Evolutionary conservation across 345 rosid genomes (phyloP), one percentile per base, ranked within the genome.

Genomic region (Linum trigynum): DNA sequence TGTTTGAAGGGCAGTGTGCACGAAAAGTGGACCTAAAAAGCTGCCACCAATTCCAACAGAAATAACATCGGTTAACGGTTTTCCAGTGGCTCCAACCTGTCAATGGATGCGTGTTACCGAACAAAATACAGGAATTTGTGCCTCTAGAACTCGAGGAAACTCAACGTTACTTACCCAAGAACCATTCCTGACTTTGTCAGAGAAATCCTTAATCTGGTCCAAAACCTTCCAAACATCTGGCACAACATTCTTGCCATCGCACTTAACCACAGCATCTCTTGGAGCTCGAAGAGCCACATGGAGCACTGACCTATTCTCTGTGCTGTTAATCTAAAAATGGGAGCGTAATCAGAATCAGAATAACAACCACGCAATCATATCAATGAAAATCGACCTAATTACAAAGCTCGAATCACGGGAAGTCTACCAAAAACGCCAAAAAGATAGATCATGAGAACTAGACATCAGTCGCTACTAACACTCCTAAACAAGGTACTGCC

Each of bases 41-140:
- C 99, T 90, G 68, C 97, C 99, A 68, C 99, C 99, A 76, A 94
- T 94, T 70, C 99, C 96, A 64, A 94, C 40, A 5, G 96, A 86
- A 75, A 94, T 56, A 55, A 94, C 97, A 85, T 94, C 85, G 74
- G 82, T 88, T 67, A 94, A 80, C 3, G 80, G 73, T 76, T 94
- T 86, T 48, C 99, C 97, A 2, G 99, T 94, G 64, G 97, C 91
- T 69, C 99, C 99, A 74, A 90, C 82, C 99, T 94, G 73, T 66
- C 69, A 81, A 76, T 12, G 39, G 67, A 57, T 69, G 48, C 69
- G 41, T 7, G 60, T 68, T 61, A 73, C 56, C 72, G 40, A 65
- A 64, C 57, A 77, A 64, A 77, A 64, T 56, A 55, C 37, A 51
- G 23, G 63, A 40, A 66, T 43, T 43, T 57, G 67, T 23, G 42